phyloP scores from a whole-genome alignment of 1,284 basidiomycete genomes.

The Pisolithus thermaeus region DNA sequence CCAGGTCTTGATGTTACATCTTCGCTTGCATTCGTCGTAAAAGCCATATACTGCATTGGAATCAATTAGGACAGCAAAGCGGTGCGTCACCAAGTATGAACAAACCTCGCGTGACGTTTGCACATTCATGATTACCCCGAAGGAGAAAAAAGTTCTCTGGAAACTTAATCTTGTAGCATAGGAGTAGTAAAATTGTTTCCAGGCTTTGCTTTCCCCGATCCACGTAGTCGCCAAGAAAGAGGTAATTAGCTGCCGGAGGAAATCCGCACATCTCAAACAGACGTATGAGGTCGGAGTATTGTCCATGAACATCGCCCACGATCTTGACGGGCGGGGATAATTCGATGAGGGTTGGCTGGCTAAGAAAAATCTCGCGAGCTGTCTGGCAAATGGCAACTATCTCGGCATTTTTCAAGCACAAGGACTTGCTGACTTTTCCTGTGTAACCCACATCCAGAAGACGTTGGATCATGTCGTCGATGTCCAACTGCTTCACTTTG shows the following conservation, averaged over 20 bases:
- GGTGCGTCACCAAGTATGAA: constrained; percentile 12
- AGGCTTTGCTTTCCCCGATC: constrained; percentile 98
- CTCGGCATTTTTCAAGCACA: constrained; percentile 95
- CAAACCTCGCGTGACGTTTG: constrained; percentile 95
- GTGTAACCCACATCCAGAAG: constrained; percentile 97
- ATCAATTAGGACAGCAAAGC: constrained; percentile 14
- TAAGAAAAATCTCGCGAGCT: constrained; percentile 95
- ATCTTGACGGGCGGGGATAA: constrained; percentile 98
- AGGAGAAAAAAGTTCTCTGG: constrained; percentile 99
- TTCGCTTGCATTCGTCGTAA: constrained; percentile 99
- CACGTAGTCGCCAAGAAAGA: constrained; percentile 98
- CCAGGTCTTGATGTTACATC: constrained; percentile 99
- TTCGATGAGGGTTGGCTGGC: constrained; percentile 96
- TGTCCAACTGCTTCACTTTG: constrained; percentile 71
- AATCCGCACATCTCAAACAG: constrained; percentile 99
- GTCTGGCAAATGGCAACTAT: constrained; percentile 94
- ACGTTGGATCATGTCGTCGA: constrained; percentile 98
- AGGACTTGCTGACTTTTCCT: constrained; percentile 95
- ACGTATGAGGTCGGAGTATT: constrained; percentile 97
- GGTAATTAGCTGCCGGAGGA: constrained; percentile 95
- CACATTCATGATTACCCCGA: constrained; percentile 98
- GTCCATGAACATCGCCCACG: constrained; percentile 98
- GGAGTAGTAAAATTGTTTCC: constrained; percentile 93
- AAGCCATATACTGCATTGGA: constrained; percentile 85
- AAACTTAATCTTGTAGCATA: constrained; percentile 99